These are phyloP conservation scores for Biscogniauxia mediterranea DNA, from an alignment of 2,329 filamentous ascomycete genomes.

Conservation along the genomic window DNA sequence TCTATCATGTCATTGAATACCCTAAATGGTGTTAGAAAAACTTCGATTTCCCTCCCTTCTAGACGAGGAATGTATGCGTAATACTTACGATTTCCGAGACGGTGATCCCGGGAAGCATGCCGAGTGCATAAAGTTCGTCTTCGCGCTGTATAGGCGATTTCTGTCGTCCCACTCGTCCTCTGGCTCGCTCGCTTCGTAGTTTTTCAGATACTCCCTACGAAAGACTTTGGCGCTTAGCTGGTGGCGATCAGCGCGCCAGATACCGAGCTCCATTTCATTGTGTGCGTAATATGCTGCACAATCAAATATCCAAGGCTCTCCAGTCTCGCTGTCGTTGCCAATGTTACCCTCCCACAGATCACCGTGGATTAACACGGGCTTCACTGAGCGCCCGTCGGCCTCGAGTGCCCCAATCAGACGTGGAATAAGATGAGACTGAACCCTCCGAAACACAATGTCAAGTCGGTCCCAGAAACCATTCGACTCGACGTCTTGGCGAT, in stretches of 20 bases:
- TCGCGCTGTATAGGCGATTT: conserved; percentile 29
- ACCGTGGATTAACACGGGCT: conserved; percentile 36
- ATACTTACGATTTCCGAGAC: too few relatives aligned
- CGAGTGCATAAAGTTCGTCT: too few relatives aligned
- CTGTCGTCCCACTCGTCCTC: conserved; percentile 32
- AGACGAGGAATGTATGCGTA: too few relatives aligned
- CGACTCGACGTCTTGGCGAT: conserved; percentile 28
- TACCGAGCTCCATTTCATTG: conserved; percentile 37
- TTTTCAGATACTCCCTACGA: conserved; percentile 19
- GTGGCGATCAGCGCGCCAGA: conserved; percentile 27
- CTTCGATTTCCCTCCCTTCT: too few relatives aligned
- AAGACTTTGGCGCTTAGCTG: conserved; percentile 8
- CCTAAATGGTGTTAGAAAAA: too few relatives aligned
- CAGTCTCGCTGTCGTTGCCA: conserved; percentile 31
- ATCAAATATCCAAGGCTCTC: conserved; percentile 36
- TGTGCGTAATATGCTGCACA: conserved; percentile 39
- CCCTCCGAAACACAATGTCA: conserved; percentile 19
- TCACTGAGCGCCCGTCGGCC: conserved; percentile 23
- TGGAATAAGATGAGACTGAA: conserved; percentile 32
- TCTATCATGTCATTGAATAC: too few relatives aligned
- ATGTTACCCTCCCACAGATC: conserved; percentile 43
- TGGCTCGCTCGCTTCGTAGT: conserved; percentile 27
- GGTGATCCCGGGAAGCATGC: too few relatives aligned
- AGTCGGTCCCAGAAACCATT: conserved; percentile 35
- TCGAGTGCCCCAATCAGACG: conserved; percentile 26